Evolutionary conservation across 75 land plant species (phyloP).

Genomic region (Selaginella moellendorffii): DNA sequence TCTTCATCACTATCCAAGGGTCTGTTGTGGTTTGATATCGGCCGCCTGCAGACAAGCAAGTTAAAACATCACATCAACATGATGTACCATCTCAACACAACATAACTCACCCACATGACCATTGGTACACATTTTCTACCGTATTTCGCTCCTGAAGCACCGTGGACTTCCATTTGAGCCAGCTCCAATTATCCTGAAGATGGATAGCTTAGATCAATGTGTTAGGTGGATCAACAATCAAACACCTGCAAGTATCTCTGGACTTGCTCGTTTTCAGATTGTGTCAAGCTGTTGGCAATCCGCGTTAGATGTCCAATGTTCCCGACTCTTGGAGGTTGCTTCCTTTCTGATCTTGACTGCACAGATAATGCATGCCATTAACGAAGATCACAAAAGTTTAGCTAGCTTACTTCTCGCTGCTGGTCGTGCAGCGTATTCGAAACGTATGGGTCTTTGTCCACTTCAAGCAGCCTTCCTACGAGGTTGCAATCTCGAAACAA

Average conservation of each 20-base stretch:
- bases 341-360: constrained; percentile 11
- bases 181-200: not conserved
- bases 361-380: no score
- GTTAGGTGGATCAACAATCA: constrained; percentile 3
- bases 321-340: constrained; percentile 59
- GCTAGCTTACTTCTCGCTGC: no score
- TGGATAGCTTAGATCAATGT: not conserved
- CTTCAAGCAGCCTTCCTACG: constrained; percentile 58
- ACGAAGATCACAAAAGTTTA: no score
- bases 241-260: constrained; percentile 59
- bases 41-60: not conserved
- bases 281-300: constrained; percentile 69
- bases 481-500: constrained; percentile 66
- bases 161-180: not conserved
- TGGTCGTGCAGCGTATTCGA: no score
- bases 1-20: not conserved
- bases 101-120: not conserved
- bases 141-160: not conserved
- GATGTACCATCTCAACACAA: not conserved
- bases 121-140: not conserved
- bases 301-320: constrained; percentile 84
- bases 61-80: not conserved
- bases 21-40: not conserved
- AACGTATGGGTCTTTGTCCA: constrained; percentile 64
- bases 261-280: constrained; percentile 37